A percentile compares a stretch with the other conserved stretches of the same genome.
phyloP scores from a whole-genome alignment of 2,329 filamentous ascomycete genomes.

The Colletotrichum sp. region DNA sequence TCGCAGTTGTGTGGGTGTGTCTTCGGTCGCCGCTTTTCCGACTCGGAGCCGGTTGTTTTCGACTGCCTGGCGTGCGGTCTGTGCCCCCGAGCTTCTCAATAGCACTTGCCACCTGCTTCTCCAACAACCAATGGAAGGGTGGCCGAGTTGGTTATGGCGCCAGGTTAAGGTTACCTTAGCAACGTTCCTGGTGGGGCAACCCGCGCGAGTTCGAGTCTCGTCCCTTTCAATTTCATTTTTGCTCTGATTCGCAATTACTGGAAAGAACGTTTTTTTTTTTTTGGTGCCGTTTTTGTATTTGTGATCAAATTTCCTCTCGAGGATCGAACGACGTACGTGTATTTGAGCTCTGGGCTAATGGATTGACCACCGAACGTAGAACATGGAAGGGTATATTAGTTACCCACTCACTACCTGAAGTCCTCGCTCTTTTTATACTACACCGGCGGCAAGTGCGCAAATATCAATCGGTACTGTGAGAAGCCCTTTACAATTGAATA shows the following conservation, averaged over 20 bases:
- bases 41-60: background rate
- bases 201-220: background rate
- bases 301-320: no score
- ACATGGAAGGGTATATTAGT: no score
- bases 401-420: no score
- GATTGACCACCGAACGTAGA: no score
- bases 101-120: rapidly evolving
- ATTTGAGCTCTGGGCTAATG: no score
- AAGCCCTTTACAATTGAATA: background rate
- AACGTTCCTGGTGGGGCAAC: background rate
- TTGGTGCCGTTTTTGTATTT: no score
- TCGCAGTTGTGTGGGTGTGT: background rate
- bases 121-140: background rate
- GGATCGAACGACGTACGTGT: no score
- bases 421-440: background rate
- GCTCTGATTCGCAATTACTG: background rate
- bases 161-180: background rate
- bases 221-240: background rate
- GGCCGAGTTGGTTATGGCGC: background rate
- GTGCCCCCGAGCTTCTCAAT: rapidly evolving
- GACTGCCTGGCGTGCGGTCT: background rate
- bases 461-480: background rate
- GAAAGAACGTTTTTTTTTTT: no score
- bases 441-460: background rate
- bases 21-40: background rate